These are phyloP conservation scores for Ganoderma meredithae DNA, from an alignment of 1,284 basidiomycete species.

Conservation along the genomic window DNA sequence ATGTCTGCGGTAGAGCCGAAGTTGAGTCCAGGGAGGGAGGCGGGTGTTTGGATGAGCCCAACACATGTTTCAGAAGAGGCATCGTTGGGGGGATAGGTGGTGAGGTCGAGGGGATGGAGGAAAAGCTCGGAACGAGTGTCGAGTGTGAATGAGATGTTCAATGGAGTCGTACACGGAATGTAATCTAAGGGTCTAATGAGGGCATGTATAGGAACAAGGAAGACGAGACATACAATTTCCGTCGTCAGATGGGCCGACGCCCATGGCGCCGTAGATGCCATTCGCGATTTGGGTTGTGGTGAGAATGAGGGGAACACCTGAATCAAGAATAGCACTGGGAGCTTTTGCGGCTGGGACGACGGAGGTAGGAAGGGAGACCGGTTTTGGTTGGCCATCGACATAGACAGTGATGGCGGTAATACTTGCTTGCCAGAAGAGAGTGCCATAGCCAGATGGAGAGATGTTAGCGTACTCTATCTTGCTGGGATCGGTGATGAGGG, in stretches of 20 bases:
- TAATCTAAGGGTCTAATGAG: slow-evolving; percentile 57
- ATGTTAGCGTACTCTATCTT: slow-evolving; percentile 58
- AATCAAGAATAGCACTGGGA: slow-evolving; percentile 73
- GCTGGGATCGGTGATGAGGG: slow-evolving; percentile 58
- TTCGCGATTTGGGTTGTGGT: slow-evolving; percentile 68
- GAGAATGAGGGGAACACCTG: slow-evolving; percentile 70
- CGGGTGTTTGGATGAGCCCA: slow-evolving; percentile 66
- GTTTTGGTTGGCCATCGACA: slow-evolving; percentile 50
- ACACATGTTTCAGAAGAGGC: slow-evolving; percentile 55
- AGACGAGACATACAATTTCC: slow-evolving; percentile 62
- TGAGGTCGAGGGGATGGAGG: slow-evolving; percentile 77
- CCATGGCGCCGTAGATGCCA: slow-evolving; percentile 80
- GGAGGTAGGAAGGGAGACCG: slow-evolving; percentile 46
- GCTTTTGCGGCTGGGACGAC: slow-evolving; percentile 36
- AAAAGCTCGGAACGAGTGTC: slow-evolving; percentile 61
- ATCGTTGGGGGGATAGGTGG: slow-evolving; percentile 49
- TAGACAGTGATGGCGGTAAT: slow-evolving; percentile 68
- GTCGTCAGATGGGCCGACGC: slow-evolving; percentile 62
- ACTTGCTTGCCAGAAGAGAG: slow-evolving; percentile 65
- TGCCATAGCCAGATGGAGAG: slow-evolving; percentile 47
- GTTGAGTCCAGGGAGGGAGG: slow-evolving; percentile 32
- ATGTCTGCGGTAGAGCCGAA: slow-evolving; percentile 57
- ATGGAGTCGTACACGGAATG: slow-evolving; percentile 69
- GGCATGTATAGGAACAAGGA: slow-evolving; percentile 9
- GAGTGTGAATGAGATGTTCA: slow-evolving; percentile 73